Percentiles rank a stretch among this genome's conserved stretches.
Conservation (phyloP, 139 green algal genomes). For the Chlamydomonas sphaeroides region DNA sequence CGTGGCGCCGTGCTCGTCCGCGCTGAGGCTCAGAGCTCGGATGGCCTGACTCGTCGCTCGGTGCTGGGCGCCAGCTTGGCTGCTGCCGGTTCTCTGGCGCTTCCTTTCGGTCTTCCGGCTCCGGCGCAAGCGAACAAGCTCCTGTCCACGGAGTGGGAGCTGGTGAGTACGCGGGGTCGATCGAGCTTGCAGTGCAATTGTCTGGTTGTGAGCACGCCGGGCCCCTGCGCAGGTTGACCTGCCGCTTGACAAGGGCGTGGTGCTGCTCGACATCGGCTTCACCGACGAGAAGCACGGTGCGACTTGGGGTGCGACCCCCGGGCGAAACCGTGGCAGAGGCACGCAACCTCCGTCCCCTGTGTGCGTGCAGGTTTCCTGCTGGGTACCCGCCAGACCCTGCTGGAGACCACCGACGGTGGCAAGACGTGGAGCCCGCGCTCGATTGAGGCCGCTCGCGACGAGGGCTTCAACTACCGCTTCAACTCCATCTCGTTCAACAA, state of each 20-base stretch:
- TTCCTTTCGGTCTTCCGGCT: neutral
- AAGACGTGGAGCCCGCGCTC: conserved; percentile 89
- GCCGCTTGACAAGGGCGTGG: conserved; percentile 89
- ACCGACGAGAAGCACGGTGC: conserved; percentile 90
- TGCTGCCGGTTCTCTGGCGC: neutral
- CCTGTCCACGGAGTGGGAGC: conserved; percentile 75
- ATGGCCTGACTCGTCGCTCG: conserved; percentile 6
- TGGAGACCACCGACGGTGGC: conserved; percentile 97
- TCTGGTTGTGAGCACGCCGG: neutral
- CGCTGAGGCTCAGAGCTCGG: conserved; percentile 27
- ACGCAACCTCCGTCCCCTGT: no score
- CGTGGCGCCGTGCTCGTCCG: conserved; percentile 25
- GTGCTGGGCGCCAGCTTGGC: conserved; percentile 41
- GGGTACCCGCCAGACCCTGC: conserved; percentile 95
- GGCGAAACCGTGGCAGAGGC: no score
- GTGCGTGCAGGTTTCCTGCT: conserved; percentile 94
- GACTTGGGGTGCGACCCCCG: no score
- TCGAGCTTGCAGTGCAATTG: neutral
- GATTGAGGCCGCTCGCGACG: conserved; percentile 79
- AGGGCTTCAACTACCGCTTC: conserved; percentile 96
- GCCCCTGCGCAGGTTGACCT: conserved; percentile 75
- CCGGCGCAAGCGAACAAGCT: conserved; percentile 56
- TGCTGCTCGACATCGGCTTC: conserved; percentile 98
- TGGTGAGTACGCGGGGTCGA: conserved; percentile 48
- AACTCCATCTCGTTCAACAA: conserved; percentile 95